Evolutionary conservation across 2,329 filamentous ascomycete species (phyloP).

Genomic region (Grosmannia clavigera): DNA sequence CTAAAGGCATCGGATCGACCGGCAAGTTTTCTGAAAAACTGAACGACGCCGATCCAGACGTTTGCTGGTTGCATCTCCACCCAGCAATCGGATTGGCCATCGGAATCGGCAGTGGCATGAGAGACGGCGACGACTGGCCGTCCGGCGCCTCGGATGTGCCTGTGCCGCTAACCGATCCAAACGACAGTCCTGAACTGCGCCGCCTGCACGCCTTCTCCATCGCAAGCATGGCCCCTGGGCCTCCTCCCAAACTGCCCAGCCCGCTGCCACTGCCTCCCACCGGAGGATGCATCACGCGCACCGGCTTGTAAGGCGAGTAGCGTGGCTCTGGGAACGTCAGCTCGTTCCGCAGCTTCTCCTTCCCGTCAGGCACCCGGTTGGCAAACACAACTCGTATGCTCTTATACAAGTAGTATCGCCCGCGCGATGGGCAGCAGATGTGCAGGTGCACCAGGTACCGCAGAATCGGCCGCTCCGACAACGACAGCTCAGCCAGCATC

Average conservation of each 20-base stretch:
- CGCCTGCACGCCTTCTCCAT: constrained; percentile 47
- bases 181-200: constrained; percentile 40
- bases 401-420: constrained; percentile 82
- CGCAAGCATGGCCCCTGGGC: constrained; percentile 36
- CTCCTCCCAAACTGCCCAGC: constrained; percentile 15
- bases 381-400: constrained; percentile 91
- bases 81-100: background rate
- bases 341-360: constrained; percentile 84
- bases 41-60: constrained; percentile 10
- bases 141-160: background rate
- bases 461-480: constrained; percentile 53
- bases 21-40: constrained; percentile 12
- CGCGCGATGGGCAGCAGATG: constrained; percentile 76
- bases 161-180: constrained; percentile 6
- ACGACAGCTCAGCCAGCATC: constrained; percentile 15
- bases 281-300: constrained; percentile 35
- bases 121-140: constrained; percentile 19
- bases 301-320: constrained; percentile 72
- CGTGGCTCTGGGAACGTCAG: constrained; percentile 78
- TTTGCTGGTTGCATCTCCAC: background rate
- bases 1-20: constrained; percentile 41
- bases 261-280: constrained; percentile 4
- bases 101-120: constrained; percentile 9
- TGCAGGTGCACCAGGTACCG: constrained; percentile 88
- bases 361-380: constrained; percentile 88